Percentiles rank a stretch among this genome's conserved stretches.
These are phyloP conservation scores for Heliocybe sulcata DNA, from an alignment of 1,284 basidiomycete genomes.

Conservation along the genomic window DNA sequence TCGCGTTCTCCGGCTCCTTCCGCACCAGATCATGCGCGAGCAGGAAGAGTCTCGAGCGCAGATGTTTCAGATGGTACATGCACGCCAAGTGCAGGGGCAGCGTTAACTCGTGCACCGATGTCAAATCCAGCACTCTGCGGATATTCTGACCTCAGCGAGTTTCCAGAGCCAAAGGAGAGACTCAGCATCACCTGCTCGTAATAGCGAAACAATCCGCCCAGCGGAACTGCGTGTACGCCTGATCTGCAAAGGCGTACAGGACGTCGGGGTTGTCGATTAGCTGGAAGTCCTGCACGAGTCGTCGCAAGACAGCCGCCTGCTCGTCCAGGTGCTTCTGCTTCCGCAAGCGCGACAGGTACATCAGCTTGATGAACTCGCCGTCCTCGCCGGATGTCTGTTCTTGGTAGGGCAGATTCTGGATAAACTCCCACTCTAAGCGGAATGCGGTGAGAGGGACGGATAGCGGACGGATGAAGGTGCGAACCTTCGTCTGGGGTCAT, in stretches of 20 bases:
- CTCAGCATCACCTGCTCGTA: constrained; percentile 60
- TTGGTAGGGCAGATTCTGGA: constrained; percentile 77
- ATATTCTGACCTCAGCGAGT: constrained; percentile 5
- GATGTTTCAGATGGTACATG: constrained; percentile 90
- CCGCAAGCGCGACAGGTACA: constrained; percentile 87
- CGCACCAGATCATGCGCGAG: constrained; percentile 95
- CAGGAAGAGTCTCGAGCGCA: constrained; percentile 91
- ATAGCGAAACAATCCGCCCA: constrained; percentile 93
- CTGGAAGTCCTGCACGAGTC: constrained; percentile 72
- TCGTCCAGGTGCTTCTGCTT: constrained; percentile 85
- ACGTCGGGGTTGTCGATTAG: constrained; percentile 90
- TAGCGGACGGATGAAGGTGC: constrained; percentile 15
- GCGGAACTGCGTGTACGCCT: constrained; percentile 80
- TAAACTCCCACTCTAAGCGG: constrained; percentile 86
- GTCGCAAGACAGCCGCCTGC: constrained; percentile 68
- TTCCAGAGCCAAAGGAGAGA: neutral
- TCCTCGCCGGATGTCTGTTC: constrained; percentile 85
- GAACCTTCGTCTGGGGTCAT: constrained; percentile 88
- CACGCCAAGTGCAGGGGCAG: constrained; percentile 94
- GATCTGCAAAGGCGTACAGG: constrained; percentile 87
- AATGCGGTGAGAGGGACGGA: neutral
- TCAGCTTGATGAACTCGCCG: constrained; percentile 82
- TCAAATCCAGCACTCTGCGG: constrained; percentile 81
- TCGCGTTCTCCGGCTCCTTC: constrained; percentile 84
- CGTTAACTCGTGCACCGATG: constrained; percentile 77